Percentiles rank a stretch among this genome's conserved stretches.
phyloP scores from a whole-genome alignment of 1,284 basidiomycete species.

The Cutaneotrichosporon sp. region DNA sequence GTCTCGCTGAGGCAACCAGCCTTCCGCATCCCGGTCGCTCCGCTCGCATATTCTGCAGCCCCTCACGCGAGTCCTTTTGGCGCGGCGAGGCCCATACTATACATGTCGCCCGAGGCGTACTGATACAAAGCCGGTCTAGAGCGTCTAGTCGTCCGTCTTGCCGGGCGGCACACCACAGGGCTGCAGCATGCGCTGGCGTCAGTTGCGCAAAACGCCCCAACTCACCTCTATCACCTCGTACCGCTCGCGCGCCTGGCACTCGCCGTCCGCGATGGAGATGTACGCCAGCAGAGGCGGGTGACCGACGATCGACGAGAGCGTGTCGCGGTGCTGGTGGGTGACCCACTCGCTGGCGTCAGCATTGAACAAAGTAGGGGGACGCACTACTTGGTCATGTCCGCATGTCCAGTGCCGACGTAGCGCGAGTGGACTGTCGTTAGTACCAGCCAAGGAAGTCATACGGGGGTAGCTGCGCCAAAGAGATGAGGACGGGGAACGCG shows the following conservation, averaged over 20 bases:
- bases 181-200: slow-evolving; percentile 84
- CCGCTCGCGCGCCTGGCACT: slow-evolving; percentile 81
- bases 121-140: background rate
- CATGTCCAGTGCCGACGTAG: slow-evolving; percentile 94
- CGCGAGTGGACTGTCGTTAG: slow-evolving; percentile 77
- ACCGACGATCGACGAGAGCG: slow-evolving; percentile 85
- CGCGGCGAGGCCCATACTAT: background rate
- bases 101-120: background rate
- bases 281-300: slow-evolving; percentile 85
- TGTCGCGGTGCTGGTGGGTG: slow-evolving; percentile 96
- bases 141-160: slow-evolving; percentile 74
- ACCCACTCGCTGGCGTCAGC: slow-evolving; percentile 81
- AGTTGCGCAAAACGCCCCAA: slow-evolving; percentile 11
- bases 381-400: slow-evolving; percentile 90
- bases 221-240: slow-evolving; percentile 95
- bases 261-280: slow-evolving; percentile 89
- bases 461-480: background rate
- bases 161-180: slow-evolving; percentile 95
- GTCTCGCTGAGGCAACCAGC: no score
- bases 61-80: no score
- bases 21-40: no score
- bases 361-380: slow-evolving; percentile 48
- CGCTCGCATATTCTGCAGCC: no score
- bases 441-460: background rate
- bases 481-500: no score